Base-by-base conservation (phyloP, 441 rosid genomes). In the Populus hybrid region DNA sequence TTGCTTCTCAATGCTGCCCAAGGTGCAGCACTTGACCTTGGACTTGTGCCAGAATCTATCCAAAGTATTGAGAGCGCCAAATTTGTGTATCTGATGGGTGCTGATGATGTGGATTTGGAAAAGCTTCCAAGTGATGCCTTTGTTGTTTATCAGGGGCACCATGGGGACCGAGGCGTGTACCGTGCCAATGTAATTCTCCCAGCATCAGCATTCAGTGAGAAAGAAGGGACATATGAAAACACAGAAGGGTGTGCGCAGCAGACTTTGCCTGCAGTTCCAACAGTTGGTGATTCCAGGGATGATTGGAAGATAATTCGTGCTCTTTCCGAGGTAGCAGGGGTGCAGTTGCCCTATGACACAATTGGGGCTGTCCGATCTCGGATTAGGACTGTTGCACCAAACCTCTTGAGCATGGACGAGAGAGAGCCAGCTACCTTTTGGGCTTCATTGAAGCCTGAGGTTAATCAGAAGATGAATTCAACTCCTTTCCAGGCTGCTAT, bases 1-100 rank as follows among this genome's bases (percentile, higher is more conserved):
- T 86, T 95, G 82, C 99, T 95, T 81, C 84, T 84, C 59, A 90
- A 89, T 81, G 98, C 99, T 75, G 96, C 97, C 40, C 99, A 95
- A 84, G 99, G 97, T 32, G 98, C 99, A 21, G 89, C 99, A 28
- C 97, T 95, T 38, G 99, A 95, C 82, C 98, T 95, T 11, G 99
- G 99, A 67, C 97, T 93, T 67, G 87, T 93, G 32, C 95, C 95
- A 66, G 91, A 87, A 78, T 89, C 97, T 8, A 79, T 81, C 42
- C 83, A 88, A 76, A 84, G 94, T 81, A 81, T 95, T 0, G 90
- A 90, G 82, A 84, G 94, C 4, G 96, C 95, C 18, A 95, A 92
- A 78, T 92, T 95, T 26, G 90, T 93, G 30, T 95, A 93, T 84
- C 76, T 95, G 75, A 93, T 93, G 99, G 99, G 99, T 68, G 95